phyloP scores from a whole-genome alignment of 2,329 filamentous ascomycete genomes.

The Sporothrix sp. region DNA sequence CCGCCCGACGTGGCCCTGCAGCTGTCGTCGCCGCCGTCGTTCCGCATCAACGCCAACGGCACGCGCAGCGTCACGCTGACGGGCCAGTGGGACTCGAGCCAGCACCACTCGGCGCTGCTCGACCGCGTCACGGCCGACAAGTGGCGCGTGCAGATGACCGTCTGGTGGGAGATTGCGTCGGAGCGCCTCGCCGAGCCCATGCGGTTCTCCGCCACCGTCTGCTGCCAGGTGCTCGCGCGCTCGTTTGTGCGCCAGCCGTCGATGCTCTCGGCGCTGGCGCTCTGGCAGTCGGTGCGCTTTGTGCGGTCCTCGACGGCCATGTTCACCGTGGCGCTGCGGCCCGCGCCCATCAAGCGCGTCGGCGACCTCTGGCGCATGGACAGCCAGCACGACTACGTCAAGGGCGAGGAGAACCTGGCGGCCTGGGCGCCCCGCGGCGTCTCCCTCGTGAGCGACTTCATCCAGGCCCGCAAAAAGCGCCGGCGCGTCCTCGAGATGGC shows the following conservation, averaged over 20 bases:
- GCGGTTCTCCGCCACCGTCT: slow-evolving; percentile 72
- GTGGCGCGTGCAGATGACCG: slow-evolving; percentile 77
- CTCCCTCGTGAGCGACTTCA: slow-evolving; percentile 81
- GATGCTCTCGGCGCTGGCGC: slow-evolving; percentile 69
- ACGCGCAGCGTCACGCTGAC: slow-evolving; percentile 76
- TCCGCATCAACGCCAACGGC: slow-evolving; percentile 81
- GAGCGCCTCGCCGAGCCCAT: slow-evolving; percentile 85
- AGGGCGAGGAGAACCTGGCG: slow-evolving; percentile 79
- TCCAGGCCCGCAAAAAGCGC: slow-evolving; percentile 63
- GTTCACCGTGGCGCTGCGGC: slow-evolving; percentile 78
- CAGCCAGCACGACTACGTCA: slow-evolving; percentile 89
- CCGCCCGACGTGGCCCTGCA: slow-evolving; percentile 63
- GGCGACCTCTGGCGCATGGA: slow-evolving; percentile 95
- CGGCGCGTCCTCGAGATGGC: slow-evolving; percentile 71
- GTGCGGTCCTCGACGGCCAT: slow-evolving; percentile 80
- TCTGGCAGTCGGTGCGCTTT: slow-evolving; percentile 78
- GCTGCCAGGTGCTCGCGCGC: slow-evolving; percentile 73
- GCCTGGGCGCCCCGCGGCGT: slow-evolving; percentile 86
- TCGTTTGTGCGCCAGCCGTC: slow-evolving; percentile 78
- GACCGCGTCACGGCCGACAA: slow-evolving; percentile 89
- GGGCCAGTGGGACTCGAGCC: slow-evolving; percentile 95
- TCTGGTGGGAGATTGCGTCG: slow-evolving; percentile 69
- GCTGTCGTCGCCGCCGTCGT: slow-evolving; percentile 64
- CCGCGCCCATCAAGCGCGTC: slow-evolving; percentile 80
- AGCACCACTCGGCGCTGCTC: slow-evolving; percentile 86